Base-by-base conservation (phyloP, 23 red algal species). In the Agarophyton chilense region DNA sequence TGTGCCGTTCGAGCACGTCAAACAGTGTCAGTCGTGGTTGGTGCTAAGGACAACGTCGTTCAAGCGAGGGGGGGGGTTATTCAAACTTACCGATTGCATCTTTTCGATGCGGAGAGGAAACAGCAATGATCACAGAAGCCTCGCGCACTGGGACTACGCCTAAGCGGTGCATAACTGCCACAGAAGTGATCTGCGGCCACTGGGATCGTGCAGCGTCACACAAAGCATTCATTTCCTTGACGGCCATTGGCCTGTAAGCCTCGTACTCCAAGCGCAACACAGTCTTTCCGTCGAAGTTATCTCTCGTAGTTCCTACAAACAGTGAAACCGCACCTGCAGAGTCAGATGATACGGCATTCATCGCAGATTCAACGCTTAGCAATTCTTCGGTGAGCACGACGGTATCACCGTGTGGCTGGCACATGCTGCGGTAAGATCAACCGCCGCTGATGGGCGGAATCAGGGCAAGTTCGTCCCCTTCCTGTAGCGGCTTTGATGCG, bases 41-140 rank as follows among this genome's bases (percentile, higher is more conserved):
- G n/a, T n/a, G n/a, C n/a, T n/a, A n/a, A n/a, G n/a, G n/a, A n/a
- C n/a, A n/a, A n/a, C n/a, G n/a, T n/a, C n/a, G n/a, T n/a, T n/a
- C n/a, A n/a, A n/a, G n/a, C n/a, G n/a, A n/a, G n/a, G n/a, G n/a
- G n/a, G n/a, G n/a, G n/a, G n/a, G n/a, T n/a, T n/a, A n/a, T n/a
- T n/a, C n/a, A n/a, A 19, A 74, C 95, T 16, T 90, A 97, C 95
- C 95, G 44, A 98, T 94, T 0, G 95, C 95, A 43, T 98, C 91
- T 53, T 42, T 84, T 47, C 95, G 82, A 81, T 98, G 95, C 28
- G 87, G 84, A 50, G 95, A 90, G 12, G 90, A 94, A 45, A 91
- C 83, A 41, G 90, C 95, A 65, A 91, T 94, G 38, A 98, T 70
- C 5, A 98, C 95, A n/a, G 90, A 94, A 39, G 83, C 87, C 55